Base-by-base conservation (phyloP, 2,329 filamentous ascomycete genomes). In the Aspergillus persii region DNA sequence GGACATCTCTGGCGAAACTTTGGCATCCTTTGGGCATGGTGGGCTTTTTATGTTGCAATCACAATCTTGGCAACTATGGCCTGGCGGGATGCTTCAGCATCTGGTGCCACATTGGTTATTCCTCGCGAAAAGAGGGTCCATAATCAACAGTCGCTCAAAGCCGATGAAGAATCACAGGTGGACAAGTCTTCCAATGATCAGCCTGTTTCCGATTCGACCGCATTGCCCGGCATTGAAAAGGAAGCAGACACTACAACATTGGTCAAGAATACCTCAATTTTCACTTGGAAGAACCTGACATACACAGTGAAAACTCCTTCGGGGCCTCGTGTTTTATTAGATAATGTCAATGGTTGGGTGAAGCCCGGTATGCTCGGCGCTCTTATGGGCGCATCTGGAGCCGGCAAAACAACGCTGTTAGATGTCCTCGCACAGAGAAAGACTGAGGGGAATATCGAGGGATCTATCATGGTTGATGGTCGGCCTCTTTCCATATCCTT, bases 341-440 rank as follows among this genome's bases (percentile, higher is more conserved):
- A 89, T 66, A 81, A 87, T 12, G 84, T 93, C 50, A 86, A 83
- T 59, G 91, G 91, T 0, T 93, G 90, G 70, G 89, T 87, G 2
- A 92, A 91, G 68, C 90, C 90, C 0, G 90, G 91, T 8, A 80
- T 89, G 61, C 84, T 95, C 78, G 85, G 90, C 23, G 91, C 91
- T 0, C 79, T 95, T 1, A 90, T 94, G 80, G 91, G 91, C 29
- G 88, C 89, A 1, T 90, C 86, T 1, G 89, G 89, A 30, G 91
- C 91, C 4, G 91, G 91, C 2, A 95, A 95, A 74, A 78, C 75
- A 0, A 94, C 91, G 0, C 79, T 95, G 0, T 78, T 95, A 4
- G 91, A 94, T 71, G 90, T 89, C 0, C 76, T 89, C 2, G 87
- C 89, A 0, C 89, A 92, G 66, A 84, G 90, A 1, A 88, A 91